These are phyloP conservation scores for Aspergillus ibericus DNA, from an alignment of 2,329 filamentous ascomycete species.

Conservation along the genomic window DNA sequence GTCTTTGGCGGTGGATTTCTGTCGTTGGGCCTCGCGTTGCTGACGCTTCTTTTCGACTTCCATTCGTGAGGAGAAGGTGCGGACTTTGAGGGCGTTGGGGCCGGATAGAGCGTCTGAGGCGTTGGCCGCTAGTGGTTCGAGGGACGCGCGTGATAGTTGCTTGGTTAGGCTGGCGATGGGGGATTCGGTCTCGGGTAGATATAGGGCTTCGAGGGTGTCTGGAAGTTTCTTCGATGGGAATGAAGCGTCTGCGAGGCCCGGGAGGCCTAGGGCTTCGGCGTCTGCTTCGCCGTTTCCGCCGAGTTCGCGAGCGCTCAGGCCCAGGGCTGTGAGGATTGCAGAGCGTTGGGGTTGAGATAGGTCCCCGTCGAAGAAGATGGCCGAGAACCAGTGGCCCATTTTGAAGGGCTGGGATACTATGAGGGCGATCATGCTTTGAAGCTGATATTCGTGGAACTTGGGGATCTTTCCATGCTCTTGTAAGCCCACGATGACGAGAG, in stretches of 20 bases:
- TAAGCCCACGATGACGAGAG: conserved; percentile 71
- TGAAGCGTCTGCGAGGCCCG: conserved; percentile 38
- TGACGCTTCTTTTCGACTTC: conserved; percentile 59
- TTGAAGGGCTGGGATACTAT: conserved; percentile 71
- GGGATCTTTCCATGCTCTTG: conserved; percentile 84
- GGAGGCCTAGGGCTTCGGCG: conserved; percentile 38
- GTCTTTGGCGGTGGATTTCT: conserved; percentile 68
- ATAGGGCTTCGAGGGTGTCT: conserved; percentile 69
- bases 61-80: conserved; percentile 81
- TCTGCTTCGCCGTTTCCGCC: conserved; percentile 69
- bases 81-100: conserved; percentile 81
- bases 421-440: conserved; percentile 80
- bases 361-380: conserved; percentile 86
- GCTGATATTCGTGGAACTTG: conserved; percentile 70
- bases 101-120: conserved; percentile 79
- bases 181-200: conserved; percentile 50
- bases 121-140: conserved; percentile 76
- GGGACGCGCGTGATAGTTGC: conserved; percentile 68
- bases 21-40: conserved; percentile 45
- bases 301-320: conserved; percentile 78
- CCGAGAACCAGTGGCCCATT: conserved; percentile 82
- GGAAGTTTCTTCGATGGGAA: conserved; percentile 85
- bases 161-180: conserved; percentile 69
- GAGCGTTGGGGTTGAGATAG: conserved; percentile 84
- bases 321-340: conserved; percentile 76